Evolutionary conservation across 768 basidiomycete genomes (phyloP), one percentile per base, ranked within the genome.

Genomic region (Russula dissimulans): DNA sequence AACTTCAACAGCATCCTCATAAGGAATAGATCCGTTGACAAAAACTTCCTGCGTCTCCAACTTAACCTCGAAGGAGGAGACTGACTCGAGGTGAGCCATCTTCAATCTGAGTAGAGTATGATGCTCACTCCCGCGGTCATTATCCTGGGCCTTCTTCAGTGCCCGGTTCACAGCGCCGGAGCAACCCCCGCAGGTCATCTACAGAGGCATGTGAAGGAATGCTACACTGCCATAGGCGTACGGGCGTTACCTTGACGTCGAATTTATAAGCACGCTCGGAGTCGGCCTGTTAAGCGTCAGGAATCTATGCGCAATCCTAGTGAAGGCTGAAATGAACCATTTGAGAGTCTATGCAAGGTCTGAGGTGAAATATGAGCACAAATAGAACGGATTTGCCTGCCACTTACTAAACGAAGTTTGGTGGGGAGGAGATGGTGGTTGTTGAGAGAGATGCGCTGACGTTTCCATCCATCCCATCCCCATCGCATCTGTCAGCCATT

Each of bases 101-200:
- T 22, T 46, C 32, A 31, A 39, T 4, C 15, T 34, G 38, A 46
- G n/a, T 3, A 48, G 58, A 46, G 44, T n/a, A 55, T 36, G 56
- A 43, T 18, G 3, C 52, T 53, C 49, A 43, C 54, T 18, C 7
- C 44, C 44, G 12, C 41, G 10, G 45, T 34, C 43, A 5, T 47
- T 43, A 15, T 60, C 15, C 60, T 88, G 79, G 5, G 84, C 79
- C 73, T 86, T 93, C 63, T 79, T 75, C 44, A 95, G 78, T 14
- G 84, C 92, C 32, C 89, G 83, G 31, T 74, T 78, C 55, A 95
- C 79, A 12, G 92, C 92, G 15, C 87, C 85, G 34, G 91, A 91
- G 76, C 92, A 95, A 31, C 92, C 92, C 32, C 71, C 69, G 76
- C 92, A 95, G 42, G 87, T 83, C 91, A 94, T 94, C 91, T 91